These are phyloP conservation scores for Annulohypoxylon stygium DNA, from an alignment of 495 filamentous ascomycete species.

Conservation along the genomic window DNA sequence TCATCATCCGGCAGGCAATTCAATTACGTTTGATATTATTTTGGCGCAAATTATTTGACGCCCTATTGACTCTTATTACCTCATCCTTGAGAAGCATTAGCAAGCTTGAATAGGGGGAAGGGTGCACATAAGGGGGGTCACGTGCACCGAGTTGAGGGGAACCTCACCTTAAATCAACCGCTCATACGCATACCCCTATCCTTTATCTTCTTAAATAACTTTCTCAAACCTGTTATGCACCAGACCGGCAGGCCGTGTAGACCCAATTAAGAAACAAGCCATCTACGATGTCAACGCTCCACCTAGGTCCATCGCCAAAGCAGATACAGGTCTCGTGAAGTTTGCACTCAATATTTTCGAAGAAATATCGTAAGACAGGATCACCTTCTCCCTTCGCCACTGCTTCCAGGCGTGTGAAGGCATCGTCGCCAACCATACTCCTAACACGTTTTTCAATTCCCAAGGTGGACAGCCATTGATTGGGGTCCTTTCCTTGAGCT, in stretches of 20 bases:
- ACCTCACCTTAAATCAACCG: background rate
- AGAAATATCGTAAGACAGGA: background rate
- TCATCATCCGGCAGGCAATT: too few relatives aligned
- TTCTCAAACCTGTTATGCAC: background rate
- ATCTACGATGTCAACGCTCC: slow-evolving; percentile 32
- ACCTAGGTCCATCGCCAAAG: slow-evolving; percentile 37
- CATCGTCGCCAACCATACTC: slow-evolving; percentile 18
- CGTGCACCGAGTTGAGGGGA: background rate
- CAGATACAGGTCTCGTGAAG: slow-evolving; percentile 34
- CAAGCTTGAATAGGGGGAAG: background rate
- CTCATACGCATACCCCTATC: background rate
- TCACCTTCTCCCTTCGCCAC: slow-evolving; percentile 23
- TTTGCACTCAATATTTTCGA: slow-evolving; percentile 24
- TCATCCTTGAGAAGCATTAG: background rate
- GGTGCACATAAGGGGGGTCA: background rate
- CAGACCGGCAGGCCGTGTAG: slow-evolving; percentile 6
- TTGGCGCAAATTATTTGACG: too few relatives aligned
- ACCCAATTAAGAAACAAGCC: slow-evolving; percentile 25
- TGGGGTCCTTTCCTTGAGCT: slow-evolving; percentile 13
- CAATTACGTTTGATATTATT: too few relatives aligned
- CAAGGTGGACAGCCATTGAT: slow-evolving; percentile 14
- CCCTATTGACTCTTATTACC: too few relatives aligned
- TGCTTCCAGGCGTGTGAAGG: slow-evolving; percentile 15
- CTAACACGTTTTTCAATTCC: slow-evolving; percentile 20
- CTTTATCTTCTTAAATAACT: background rate